Evolutionary conservation across 1,139 yeast species (phyloP), one percentile per base, ranked within the genome.

Genomic region (Diutina rugosa): DNA sequence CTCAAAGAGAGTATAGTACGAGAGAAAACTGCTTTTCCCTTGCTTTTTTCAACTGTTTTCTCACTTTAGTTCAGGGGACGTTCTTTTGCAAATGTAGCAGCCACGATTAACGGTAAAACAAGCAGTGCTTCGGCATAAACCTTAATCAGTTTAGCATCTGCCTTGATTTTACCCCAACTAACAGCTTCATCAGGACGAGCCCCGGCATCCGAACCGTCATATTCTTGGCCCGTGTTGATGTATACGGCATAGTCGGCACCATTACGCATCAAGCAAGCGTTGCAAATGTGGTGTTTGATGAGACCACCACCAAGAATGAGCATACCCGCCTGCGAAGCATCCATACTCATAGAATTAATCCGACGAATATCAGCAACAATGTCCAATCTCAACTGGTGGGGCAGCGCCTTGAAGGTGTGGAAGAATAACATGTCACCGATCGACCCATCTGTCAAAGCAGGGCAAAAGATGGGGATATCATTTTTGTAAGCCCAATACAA

Each of bases 131-230:
- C 99, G 14, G 96, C 96, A 65, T 89, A 93, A 54, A 93, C 93
- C 73, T 93, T 93, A 58, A 90, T 95, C 60, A 85, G 82, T 64
- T 82, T 82, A 44, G 99, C 99, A 54, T 90, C 97, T 6, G 96
- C 86, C 72, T 90, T 90, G 71, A 93, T 93, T 72, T 93, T 93
- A 61, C 99, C 99, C 99, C 99, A 93, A 54, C 96, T 87, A 56
- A 93, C 87, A 32, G 99, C 99, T 73, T 93, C 99, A 69, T 95
- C 99, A 0, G 99, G 98, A 67, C 99, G 82, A 6, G 99, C 99
- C 61, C 99, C 99, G 18, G 99, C 98, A 70, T 93, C 99, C 16
- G 97, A 89, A 56, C 99, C 99, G 67, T 93, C 99, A 66, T 90
- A 95, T 69, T 93, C 99, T 73, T 93, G 99, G 51, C 97, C 99